Base-by-base conservation (phyloP, 495 filamentous ascomycete genomes). In the Articulospora tetracladia region DNA sequence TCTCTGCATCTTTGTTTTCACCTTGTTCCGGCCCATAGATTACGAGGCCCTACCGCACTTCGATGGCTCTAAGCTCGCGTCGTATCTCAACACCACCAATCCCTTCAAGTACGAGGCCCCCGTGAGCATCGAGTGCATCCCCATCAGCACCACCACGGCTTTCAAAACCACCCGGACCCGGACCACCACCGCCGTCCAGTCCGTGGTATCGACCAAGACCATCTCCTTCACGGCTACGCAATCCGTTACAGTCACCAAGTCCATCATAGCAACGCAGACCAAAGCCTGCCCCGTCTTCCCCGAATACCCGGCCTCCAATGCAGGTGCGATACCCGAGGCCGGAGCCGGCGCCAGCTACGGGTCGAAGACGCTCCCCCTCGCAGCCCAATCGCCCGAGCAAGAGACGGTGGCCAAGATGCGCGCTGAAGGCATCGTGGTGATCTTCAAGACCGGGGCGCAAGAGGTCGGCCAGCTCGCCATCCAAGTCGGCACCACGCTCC, bases 401-500 rank as follows among this genome's bases (percentile, higher is more conserved):
- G 39, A 50, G 39, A 28, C 28, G 39, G 34, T 61, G 41, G 52
- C 59, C 4, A 13, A 8, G 13, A 39, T 61, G 10, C 39, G 52
- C 19, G 59, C 36, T 10, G 24, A 44, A n/a, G 52, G 61, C 49
- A 59, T 63, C 27, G 36, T 77, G 22, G 58, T 77, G n/a, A 68
- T 85, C 46, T 71, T 86, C 58, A 85, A 86, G 68, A 81, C 83
- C 28, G 82, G 83, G 49, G 82, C 81, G 20, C 75, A 74, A 20
- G 79, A 85, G 65, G 72, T 81, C 26, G 69, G 74, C 25, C 76
- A 75, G 50, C 67, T 86, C 34, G 79, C 83, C 22, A 82, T 77
- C 7, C 83, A 86, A 59, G 72, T 86, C 27, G 67, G 79, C 59
- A 82, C 81, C 13, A 69, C 74, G 26, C 70, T 82, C n/a, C 71